Conservation (phyloP, 306 rosid species). For the Acacia acuminata region DNA sequence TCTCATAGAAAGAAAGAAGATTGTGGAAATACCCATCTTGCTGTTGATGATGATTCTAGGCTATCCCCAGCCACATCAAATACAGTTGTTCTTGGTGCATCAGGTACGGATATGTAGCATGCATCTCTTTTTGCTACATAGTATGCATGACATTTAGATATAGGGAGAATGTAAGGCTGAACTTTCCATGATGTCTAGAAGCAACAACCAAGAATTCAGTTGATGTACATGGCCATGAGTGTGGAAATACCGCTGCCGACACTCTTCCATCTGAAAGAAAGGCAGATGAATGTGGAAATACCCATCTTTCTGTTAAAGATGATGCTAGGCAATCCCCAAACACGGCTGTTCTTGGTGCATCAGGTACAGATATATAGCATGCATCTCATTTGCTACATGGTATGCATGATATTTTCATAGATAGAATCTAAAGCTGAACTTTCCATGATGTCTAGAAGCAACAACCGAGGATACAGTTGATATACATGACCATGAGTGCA, state of each 20-base stretch:
- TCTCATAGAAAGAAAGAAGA: neutral
- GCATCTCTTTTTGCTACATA: neutral
- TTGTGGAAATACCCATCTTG: neutral
- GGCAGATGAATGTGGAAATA: no score
- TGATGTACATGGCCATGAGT: neutral
- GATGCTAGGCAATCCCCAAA: no score
- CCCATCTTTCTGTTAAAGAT: no score
- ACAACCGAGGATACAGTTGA: no score
- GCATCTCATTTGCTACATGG: no score
- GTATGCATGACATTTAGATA: neutral
- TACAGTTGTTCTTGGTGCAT: neutral
- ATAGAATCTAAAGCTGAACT: no score
- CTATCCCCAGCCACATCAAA: neutral
- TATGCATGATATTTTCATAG: neutral
- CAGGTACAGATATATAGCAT: no score
- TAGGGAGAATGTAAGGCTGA: neutral
- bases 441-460: no score
- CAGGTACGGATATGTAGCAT: neutral
- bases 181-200: neutral
- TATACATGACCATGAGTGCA: no score
- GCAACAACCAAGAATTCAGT: neutral
- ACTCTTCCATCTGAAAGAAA: neutral
- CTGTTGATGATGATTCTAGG: neutral
- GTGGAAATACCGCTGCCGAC: neutral
- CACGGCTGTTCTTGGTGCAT: no score